Evolutionary conservation across 2,329 filamentous ascomycete genomes (phyloP), one percentile per base, ranked within the genome.

Genomic region (Stemphylium beticola): DNA sequence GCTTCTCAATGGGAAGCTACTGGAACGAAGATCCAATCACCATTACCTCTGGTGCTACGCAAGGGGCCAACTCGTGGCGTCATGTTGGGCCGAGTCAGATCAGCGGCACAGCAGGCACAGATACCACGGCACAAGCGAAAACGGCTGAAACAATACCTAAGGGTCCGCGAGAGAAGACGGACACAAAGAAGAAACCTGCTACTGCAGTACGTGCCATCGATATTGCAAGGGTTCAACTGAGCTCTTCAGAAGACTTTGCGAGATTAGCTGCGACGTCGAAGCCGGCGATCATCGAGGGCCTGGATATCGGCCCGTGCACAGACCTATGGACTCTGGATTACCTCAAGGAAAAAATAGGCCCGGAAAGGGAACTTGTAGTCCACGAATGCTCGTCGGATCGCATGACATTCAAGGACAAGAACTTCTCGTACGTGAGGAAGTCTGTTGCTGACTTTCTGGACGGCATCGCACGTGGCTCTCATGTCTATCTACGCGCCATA

Each of bases 1-100:
- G 92, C 72, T 96, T 96, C 78, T 92, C 91, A 0, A 96, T 96
- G 82, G 92, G 92, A 1, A 90, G 90, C 6, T 92, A 85, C 67
- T 96, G 91, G 90, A 93, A 92, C 43, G 48, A 67, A 48, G 64
- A 65, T 11, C 60, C 57, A 31, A 45, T 74, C 14, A 58, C 54
- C 4, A 64, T 74, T 24, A 61, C 61, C 37, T 46, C 53, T 38
- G 41, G 29, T 32, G 53, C 41, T 51, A 55, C 44, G 44, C 55
- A 57, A 57, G 60, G 60, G 47, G 22, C 50, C 33, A 61, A 48
- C 40, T 22, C 54, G 45, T 71, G 70, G 69, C 55, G 53, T 53
- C 47, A 49, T 49, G 45, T 37, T 18, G 40, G 53, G 29, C 44
- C 53, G 41, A 45, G 26, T 52, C 58, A 61, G 49, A 43, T 47